These are phyloP conservation scores for Termitomyces sp. DNA, from an alignment of 768 basidiomycete species.

Conservation along the genomic window DNA sequence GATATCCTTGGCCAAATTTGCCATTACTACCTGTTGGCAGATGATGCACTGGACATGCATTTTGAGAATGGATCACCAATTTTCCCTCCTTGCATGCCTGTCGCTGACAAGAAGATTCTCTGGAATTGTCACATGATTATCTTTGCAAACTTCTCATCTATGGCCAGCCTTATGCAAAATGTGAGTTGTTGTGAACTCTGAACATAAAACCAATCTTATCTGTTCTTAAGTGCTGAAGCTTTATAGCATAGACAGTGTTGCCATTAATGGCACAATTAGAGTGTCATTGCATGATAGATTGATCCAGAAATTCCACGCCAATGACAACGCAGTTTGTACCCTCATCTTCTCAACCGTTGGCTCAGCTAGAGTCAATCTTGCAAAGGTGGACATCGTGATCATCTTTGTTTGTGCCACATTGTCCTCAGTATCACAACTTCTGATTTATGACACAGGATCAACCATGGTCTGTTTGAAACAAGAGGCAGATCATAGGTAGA, in stretches of 20 bases:
- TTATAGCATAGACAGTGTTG: not conserved
- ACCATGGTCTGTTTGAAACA: constrained; percentile 23
- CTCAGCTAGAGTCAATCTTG: not conserved
- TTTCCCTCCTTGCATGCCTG: not conserved
- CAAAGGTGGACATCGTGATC: not conserved
- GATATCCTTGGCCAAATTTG: not conserved
- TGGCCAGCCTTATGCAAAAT: not conserved
- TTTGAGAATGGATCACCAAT: constrained; percentile 12
- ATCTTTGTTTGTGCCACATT: not conserved
- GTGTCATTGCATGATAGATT: not conserved
- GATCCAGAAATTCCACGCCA: not conserved
- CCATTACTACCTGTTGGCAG: constrained; percentile 7
- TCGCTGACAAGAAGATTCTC: not conserved
- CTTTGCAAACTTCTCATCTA: not conserved
- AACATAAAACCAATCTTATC: not conserved
- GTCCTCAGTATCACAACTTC: not conserved
- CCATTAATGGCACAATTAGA: not conserved
- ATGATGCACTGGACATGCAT: constrained; percentile 9
- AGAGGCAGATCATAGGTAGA: constrained; percentile 20
- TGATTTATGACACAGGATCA: constrained; percentile 16
- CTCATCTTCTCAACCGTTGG: not conserved
- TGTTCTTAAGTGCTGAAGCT: not conserved
- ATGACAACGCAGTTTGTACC: not conserved
- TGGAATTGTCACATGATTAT: not conserved
- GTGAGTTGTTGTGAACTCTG: not conserved